Evolutionary conservation across 2,329 filamentous ascomycete genomes (phyloP), one percentile per base, ranked within the genome.

Genomic region (Hymenoscyphus fraxineus): DNA sequence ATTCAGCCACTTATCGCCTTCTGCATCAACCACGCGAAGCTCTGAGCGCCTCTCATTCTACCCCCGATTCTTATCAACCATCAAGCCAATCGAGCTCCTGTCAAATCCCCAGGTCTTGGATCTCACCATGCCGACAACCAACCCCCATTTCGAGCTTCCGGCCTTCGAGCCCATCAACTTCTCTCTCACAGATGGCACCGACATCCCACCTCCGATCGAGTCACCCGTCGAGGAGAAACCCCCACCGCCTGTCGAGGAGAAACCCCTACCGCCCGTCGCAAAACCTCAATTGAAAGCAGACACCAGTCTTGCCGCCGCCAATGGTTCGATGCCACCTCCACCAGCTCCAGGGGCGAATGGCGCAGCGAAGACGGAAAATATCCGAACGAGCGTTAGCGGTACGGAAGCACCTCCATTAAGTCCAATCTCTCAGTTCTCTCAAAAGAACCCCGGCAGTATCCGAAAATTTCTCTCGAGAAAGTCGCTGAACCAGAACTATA

Each of bases 391-490:
- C 47, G 64, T 61, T 61, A 62, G 47, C 54, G 64, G 63, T 61
- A 62, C 41, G 19, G 64, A 66, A 13, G 57, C 57, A 12, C 66
- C 69, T 32, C 72, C 73, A 9, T 64, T 72, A 62, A 73, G 69
- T 66, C 71, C 70, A n/a, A 61, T 67, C 10, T 73, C 74, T 3
- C 67, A 67, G 35, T 61, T 67, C 10, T 73, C 74, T 3, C 67
- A 67, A 31, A 73, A 68, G 51, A 67, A 71, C 65, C 73, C 74
- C n/a, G 73, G 73, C 65, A 76, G 75, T 63, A 76, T 77, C 66
- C 75, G 76, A 56, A 69, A 73, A 15, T 77, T 77, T 64, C 69
- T 77, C 7, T 76, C 74, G 61, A 70, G 76, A 40, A 75, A 73
- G 61, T 76, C 73, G 31, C 70, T 77, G 58, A 73, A 77, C 60